A percentile compares a stretch with the other conserved stretches of the same genome.
phyloP scores from a whole-genome alignment of 163 green algal genomes.

The Botryococcus braunii region DNA sequence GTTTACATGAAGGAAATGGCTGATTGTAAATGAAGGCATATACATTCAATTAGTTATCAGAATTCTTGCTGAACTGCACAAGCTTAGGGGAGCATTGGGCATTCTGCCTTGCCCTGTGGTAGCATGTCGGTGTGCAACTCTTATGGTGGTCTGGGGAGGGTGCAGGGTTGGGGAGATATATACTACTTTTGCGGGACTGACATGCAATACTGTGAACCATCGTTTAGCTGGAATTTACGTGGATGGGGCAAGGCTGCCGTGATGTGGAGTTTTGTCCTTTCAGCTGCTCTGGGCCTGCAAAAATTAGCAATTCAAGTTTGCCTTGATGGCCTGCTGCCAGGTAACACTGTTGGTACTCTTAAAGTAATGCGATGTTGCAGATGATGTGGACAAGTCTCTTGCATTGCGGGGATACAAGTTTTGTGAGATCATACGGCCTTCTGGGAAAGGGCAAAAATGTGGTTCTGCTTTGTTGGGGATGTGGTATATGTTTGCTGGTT shows the following conservation, averaged over 20 bases:
- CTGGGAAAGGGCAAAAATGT: too few relatives aligned
- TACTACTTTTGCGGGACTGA: constrained; percentile 72
- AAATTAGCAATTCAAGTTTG: constrained; percentile 46
- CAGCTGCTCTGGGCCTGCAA: constrained; percentile 49
- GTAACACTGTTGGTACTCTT: constrained; percentile 5
- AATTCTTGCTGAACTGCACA: too few relatives aligned
- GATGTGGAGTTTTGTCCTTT: constrained; percentile 70
- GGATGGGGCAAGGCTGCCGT: constrained; percentile 60
- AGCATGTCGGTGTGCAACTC: not conserved
- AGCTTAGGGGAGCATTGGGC: not conserved
- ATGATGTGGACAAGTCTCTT: not conserved
- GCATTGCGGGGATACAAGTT: too few relatives aligned
- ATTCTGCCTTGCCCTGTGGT: not conserved
- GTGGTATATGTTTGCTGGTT: not conserved
- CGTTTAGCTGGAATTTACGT: constrained; percentile 55
- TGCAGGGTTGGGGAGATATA: constrained; percentile 53
- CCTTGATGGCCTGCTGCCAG: constrained; percentile 56
- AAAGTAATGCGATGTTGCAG: not conserved
- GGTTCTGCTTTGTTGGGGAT: not conserved
- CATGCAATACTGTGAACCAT: constrained; percentile 55
- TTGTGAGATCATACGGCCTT: too few relatives aligned
- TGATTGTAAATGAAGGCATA: too few relatives aligned
- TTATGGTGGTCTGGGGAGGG: not conserved
- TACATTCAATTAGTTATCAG: too few relatives aligned
- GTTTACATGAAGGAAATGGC: too few relatives aligned